These are phyloP conservation scores for Sordariomycetes sp. DNA, from an alignment of 2,329 filamentous ascomycete genomes.

Conservation along the genomic window DNA sequence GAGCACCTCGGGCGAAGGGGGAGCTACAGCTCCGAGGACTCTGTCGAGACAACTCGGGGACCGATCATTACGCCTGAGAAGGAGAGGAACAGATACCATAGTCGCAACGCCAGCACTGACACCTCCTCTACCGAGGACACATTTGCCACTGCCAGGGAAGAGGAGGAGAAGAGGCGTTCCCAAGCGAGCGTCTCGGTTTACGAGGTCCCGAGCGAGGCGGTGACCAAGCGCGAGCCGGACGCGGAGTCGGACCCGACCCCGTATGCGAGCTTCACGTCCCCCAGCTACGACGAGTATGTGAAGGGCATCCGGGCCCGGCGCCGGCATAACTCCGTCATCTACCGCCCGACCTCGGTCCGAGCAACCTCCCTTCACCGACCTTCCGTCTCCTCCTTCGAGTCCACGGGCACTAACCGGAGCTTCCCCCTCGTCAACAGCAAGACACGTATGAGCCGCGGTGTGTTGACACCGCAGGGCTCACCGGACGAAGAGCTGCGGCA, in stretches of 20 bases:
- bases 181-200: constrained; percentile 13
- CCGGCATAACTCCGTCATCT: constrained; percentile 20
- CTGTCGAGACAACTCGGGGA: constrained; percentile 47
- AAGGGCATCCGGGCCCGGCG: constrained; percentile 4
- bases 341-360: constrained; percentile 25
- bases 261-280: neutral
- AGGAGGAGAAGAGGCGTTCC: constrained; percentile 22
- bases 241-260: neutral
- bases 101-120: constrained; percentile 30
- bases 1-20: constrained; percentile 29
- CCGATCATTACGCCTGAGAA: constrained; percentile 14
- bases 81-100: constrained; percentile 10
- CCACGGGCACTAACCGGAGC: constrained; percentile 44
- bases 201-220: constrained; percentile 10
- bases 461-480: constrained; percentile 33
- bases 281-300: constrained; percentile 13
- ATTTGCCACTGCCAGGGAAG: constrained; percentile 42
- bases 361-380: constrained; percentile 32
- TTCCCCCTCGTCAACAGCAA: constrained; percentile 44
- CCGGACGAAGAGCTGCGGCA: constrained; percentile 33
- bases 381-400: constrained; percentile 43
- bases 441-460: constrained; percentile 28
- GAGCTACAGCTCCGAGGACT: constrained; percentile 46
- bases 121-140: constrained; percentile 38
- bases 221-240: neutral